Evolutionary conservation across 306 rosid genomes (phyloP), one percentile per base, ranked within the genome.

Genomic region (Coriaria nepalensis): DNA sequence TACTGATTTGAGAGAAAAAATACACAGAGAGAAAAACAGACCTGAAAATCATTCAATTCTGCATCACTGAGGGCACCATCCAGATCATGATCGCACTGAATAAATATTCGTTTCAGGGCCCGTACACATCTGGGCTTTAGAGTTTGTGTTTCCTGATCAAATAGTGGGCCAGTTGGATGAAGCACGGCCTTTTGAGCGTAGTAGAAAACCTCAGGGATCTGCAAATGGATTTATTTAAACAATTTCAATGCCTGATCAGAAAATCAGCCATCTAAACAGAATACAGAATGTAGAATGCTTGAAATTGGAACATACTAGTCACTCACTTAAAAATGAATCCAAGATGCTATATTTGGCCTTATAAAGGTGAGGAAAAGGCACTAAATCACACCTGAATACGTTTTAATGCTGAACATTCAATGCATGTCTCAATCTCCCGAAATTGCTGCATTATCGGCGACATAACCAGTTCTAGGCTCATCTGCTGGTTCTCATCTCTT

Each of bases 401-500:
- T 73, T 79, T 92, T 50, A 60, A 48, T 47, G 98, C 92, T 8
- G 98, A 92, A 64, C 98, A 92, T 66, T 92, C 98, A 0, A 92
- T 92, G 72, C 98, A 92, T 52, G 98, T 92, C 68, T 92, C 98
- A 75, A 92, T 92, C 75, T 92, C 96, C 42, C 94, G 94, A 65
- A 92, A 92, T 52, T 92, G 94, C 68, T 92, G 96, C 98, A 92
- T 92, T 65, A 92, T 85, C 40, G 98, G 98, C 20, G 98, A 81
- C 98, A 92, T 92, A 70, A 82, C 96, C 63, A 73, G 87, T 60
- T 92, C 98, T 62, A 92, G 64, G 86, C 93, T 92, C 68, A 82
- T 73, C 56, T 77, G 93, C 68, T 77, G 93, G 66, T 67, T 75
- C 56, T 92, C 98, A 73, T 82, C 96, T 71, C 98, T 77, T 78